A percentile compares a stretch with the other conserved stretches of the same genome.
phyloP scores from a whole-genome alignment of 2,329 filamentous ascomycete genomes.

The Diaporthe amygdali region DNA sequence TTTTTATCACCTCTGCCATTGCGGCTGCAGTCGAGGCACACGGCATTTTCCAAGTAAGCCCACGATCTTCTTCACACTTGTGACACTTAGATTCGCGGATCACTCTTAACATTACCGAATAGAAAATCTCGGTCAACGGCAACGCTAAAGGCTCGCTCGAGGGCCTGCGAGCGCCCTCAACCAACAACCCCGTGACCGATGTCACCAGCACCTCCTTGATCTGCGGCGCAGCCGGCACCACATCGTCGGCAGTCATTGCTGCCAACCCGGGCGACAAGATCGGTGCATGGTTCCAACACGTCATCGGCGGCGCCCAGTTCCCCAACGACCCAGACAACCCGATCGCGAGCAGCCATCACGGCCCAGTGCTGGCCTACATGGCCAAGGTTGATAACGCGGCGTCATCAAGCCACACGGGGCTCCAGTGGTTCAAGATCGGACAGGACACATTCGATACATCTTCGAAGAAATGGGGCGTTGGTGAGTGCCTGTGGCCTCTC shows the following conservation, averaged over 20 bases:
- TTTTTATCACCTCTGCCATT: conserved; percentile 38
- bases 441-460: conserved; percentile 51
- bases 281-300: conserved; percentile 57
- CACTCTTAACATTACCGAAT: neutral
- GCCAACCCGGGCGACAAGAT: conserved; percentile 57
- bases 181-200: conserved; percentile 59
- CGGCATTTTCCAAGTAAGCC: conserved; percentile 47
- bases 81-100: neutral
- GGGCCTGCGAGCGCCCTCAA: conserved; percentile 52
- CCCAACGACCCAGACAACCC: conserved; percentile 56
- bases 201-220: conserved; percentile 54
- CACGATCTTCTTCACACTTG: neutral
- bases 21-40: conserved; percentile 45
- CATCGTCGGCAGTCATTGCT: conserved; percentile 48
- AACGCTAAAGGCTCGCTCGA: conserved; percentile 47
- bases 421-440: conserved; percentile 62
- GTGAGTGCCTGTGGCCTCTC: neutral
- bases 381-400: conserved; percentile 58
- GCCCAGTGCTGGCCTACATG: conserved; percentile 58
- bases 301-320: conserved; percentile 58
- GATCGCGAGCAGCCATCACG: conserved; percentile 60
- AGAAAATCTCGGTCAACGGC: conserved; percentile 53
- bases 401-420: conserved; percentile 43
- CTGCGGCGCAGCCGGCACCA: conserved; percentile 52
- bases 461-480: conserved; percentile 52